phyloP scores from a whole-genome alignment of 306 rosid species.

The Dryas alaskensis region DNA sequence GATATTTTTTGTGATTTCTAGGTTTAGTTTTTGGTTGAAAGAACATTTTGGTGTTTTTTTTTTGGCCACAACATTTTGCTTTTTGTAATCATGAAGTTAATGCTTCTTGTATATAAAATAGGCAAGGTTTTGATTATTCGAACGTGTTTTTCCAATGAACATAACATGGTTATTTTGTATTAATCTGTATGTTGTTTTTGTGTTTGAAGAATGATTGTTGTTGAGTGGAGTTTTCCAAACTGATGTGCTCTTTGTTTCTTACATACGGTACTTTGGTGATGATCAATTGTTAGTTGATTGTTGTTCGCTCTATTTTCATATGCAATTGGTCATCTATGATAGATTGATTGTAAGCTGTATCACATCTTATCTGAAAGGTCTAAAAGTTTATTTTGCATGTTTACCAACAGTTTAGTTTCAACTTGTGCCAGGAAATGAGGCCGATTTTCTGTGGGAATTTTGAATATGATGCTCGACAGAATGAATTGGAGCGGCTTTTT shows the following conservation, averaged over 20 bases:
- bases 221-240: not conserved
- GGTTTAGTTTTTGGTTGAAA: not conserved
- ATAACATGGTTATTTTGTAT: not conserved
- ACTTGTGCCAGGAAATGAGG: constrained; percentile 61
- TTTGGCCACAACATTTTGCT: not conserved
- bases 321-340: not conserved
- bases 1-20: not conserved
- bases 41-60: not conserved
- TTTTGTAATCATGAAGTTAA: not conserved
- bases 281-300: constrained; percentile 4
- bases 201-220: not conserved
- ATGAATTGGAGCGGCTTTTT: constrained; percentile 93
- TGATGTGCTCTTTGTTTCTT: not conserved
- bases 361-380: not conserved
- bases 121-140: too few relatives aligned
- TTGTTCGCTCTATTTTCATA: not conserved
- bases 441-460: constrained; percentile 94
- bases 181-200: not conserved
- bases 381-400: not conserved
- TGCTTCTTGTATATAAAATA: not conserved
- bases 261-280: not conserved
- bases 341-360: not conserved
- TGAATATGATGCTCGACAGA: constrained; percentile 83
- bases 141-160: not conserved
- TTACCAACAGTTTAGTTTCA: not conserved